Conservation (phyloP, 2,329 filamentous ascomycete species). For the Ophiocordyceps camponoti-rufipedis region DNA sequence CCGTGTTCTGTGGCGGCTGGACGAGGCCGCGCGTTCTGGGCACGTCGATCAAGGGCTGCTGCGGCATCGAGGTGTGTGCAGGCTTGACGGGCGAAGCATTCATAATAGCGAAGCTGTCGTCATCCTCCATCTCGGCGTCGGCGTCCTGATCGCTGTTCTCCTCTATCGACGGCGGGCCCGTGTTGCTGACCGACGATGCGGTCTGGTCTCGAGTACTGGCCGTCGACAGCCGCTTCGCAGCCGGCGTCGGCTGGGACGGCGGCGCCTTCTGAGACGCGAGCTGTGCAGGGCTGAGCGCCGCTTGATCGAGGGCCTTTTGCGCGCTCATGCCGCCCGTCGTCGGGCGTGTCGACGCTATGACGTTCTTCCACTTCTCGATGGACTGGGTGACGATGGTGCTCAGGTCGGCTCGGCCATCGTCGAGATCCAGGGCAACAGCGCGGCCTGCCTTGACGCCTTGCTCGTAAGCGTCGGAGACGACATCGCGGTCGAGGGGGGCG, state of each 20-base stretch:
- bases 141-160: conserved; percentile 27
- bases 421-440: conserved; percentile 25
- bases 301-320: conserved; percentile 29
- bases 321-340: conserved; percentile 25
- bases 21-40: conserved; percentile 19
- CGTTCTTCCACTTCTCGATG: conserved; percentile 43
- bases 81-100: conserved; percentile 20
- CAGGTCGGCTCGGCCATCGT: conserved; percentile 34
- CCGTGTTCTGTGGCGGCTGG: conserved; percentile 12
- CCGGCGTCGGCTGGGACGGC: conserved; percentile 6
- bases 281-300: conserved; percentile 7
- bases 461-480: conserved; percentile 28
- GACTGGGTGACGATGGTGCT: conserved; percentile 31
- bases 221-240: conserved; percentile 13
- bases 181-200: conserved; percentile 13
- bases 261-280: conserved; percentile 9
- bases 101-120: conserved; percentile 34
- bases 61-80: conserved; percentile 17
- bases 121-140: conserved; percentile 38
- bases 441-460: conserved; percentile 20
- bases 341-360: conserved; percentile 32
- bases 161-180: conserved; percentile 21
- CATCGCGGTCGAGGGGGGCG: conserved; percentile 29
- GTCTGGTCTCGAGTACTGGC: conserved; percentile 15
- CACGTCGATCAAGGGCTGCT: conserved; percentile 24